A percentile compares a stretch with the other conserved stretches of the same genome.
These are phyloP conservation scores for Termitomyces heimii DNA, from an alignment of 768 basidiomycete genomes.

Conservation along the genomic window DNA sequence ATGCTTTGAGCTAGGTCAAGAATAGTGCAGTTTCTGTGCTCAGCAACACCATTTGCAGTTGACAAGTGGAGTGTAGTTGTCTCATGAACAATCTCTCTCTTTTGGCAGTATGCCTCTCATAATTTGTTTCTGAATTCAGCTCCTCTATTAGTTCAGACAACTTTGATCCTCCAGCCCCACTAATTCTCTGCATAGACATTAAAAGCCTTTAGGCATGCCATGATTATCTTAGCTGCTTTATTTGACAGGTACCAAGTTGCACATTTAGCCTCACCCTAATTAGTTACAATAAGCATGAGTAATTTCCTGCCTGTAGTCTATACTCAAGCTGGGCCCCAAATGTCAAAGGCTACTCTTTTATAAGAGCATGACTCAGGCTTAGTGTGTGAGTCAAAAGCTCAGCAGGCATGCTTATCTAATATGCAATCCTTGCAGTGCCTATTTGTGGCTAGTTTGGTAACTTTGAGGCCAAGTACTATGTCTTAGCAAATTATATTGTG, in stretches of 20 bases:
- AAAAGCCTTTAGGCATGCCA: neutral
- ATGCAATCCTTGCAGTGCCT: no score
- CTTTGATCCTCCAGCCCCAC: neutral
- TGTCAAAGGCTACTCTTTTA: neutral
- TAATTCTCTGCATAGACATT: neutral
- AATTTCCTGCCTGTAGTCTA: neutral
- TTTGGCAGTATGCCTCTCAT: neutral
- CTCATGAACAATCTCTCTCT: neutral
- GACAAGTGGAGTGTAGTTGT: neutral
- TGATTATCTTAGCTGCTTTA: neutral
- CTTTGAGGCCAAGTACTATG: neutral
- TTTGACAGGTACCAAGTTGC: neutral
- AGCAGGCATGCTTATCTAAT: neutral
- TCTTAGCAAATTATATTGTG: neutral
- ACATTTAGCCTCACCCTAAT: neutral
- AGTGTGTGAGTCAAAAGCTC: neutral
- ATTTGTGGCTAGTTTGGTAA: no score
- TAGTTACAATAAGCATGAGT: neutral
- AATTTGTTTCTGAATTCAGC: neutral
- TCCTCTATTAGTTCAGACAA: neutral
- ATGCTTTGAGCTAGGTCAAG: neutral
- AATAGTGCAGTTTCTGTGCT: neutral
- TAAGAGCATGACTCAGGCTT: neutral
- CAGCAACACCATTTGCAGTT: neutral
- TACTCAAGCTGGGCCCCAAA: neutral